Base-by-base conservation (phyloP, 2,329 filamentous ascomycete genomes). In the Fusarium dimerum region DNA sequence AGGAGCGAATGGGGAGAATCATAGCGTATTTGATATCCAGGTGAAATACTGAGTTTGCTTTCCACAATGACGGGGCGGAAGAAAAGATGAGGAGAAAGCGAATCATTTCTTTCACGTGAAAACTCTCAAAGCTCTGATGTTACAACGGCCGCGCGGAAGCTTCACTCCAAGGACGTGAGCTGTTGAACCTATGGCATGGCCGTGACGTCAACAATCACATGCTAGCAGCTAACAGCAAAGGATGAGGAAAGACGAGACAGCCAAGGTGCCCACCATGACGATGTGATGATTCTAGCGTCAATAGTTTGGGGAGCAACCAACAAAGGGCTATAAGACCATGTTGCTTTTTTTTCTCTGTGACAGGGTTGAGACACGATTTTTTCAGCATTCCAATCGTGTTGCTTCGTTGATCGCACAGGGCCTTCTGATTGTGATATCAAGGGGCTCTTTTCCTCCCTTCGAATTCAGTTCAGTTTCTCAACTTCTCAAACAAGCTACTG, bases 161-260 rank as follows among this genome's bases (percentile, higher is more conserved):
- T 7, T 26, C 20, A 26, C 20, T 26, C 20, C 20, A 26, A 26
- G 20, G 4, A 5, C 7, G 20, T 26, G 20, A 26, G 20, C 20
- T 26, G 20, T 26, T 26, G 20, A 26, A 7, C 32, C 10, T 36
- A 36, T 36, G 32, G 13, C 10, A 51, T 46, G 17, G 36, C 61
- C 40, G 58, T 68, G 66, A 68, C 66, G 66, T 68, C 66, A 60
- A 51, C 4, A 12, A 55, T 61, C 57, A 61, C 57, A 61, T 60
- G 57, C 29, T 17, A 50, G 41, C 39, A 13, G 6, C 10, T 6
- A 5, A 40, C 8, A 20, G 17, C 39, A 20, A 8, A 40, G 8
- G 17, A 16, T 9, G 17, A 15, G 39, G 20, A 26, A 40, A 16
- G 39, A 10, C n/a, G n/a, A 36, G 32, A 15, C 32, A 36, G 32